A percentile compares a stretch with the other conserved stretches of the same genome.
phyloP scores from a whole-genome alignment of 2,329 filamentous ascomycete genomes.

The Penicillium sp. region DNA sequence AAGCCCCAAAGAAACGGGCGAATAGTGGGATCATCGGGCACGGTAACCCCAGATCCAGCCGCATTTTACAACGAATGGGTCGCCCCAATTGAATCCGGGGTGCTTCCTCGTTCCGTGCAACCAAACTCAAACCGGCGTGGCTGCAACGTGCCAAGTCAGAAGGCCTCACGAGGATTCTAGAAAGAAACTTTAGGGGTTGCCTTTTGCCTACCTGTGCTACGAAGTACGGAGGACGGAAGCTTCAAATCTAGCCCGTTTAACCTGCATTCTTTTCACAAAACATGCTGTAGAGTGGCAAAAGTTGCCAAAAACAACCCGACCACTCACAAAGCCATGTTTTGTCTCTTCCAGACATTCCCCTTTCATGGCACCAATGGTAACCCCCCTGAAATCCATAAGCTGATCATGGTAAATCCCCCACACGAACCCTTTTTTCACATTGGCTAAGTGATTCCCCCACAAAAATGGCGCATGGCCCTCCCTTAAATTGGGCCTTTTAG shows the following conservation, averaged over 20 bases:
- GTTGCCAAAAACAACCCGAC: not conserved
- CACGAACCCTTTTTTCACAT: conserved; percentile 20
- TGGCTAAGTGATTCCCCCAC: conserved; percentile 19
- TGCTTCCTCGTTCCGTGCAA: conserved; percentile 13
- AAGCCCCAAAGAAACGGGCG: not conserved
- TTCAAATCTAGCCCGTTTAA: not conserved
- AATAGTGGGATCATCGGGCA: conserved; percentile 9
- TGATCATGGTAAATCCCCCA: conserved; percentile 19
- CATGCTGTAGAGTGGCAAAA: not conserved
- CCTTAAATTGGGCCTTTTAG: conserved; percentile 10
- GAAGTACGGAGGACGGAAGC: not conserved
- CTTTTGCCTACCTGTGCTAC: not conserved
- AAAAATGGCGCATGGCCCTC: conserved; percentile 27
- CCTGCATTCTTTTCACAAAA: not conserved
- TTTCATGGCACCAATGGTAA: not conserved
- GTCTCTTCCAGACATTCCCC: not conserved
- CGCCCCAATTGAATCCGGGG: not conserved
- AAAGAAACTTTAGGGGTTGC: conserved; percentile 6
- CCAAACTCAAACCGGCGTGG: conserved; percentile 25
- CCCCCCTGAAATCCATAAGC: not conserved
- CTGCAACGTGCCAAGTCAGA: conserved; percentile 19
- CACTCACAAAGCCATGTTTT: not conserved
- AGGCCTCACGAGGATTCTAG: conserved; percentile 12
- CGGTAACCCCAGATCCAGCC: conserved; percentile 18
- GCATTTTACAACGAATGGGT: conserved; percentile 9